Evolutionary conservation across 1,284 basidiomycete genomes (phyloP).

Genomic region (Tausonia pullulans): DNA sequence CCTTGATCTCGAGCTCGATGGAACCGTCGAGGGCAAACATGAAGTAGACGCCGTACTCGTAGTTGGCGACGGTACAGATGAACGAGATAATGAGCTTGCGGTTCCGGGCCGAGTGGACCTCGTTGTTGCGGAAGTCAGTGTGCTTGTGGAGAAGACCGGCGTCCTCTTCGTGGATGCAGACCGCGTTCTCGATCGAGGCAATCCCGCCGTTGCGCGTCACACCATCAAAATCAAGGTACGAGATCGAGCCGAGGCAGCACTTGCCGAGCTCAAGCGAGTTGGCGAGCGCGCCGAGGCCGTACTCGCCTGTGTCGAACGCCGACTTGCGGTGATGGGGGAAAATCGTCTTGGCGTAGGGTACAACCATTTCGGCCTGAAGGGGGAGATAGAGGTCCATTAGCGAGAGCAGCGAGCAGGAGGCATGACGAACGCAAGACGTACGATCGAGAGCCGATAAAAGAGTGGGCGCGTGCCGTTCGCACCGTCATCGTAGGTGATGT

Average conservation of each 20-base stretch:
- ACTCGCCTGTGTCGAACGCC: constrained; percentile 40
- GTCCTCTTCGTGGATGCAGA: constrained; percentile 35
- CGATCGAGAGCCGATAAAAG: constrained; percentile 37
- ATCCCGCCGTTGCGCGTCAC: neutral
- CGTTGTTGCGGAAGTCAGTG: constrained; percentile 34
- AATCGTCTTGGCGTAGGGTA: constrained; percentile 36
- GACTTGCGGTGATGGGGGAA: constrained; percentile 35
- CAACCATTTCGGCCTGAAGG: constrained; percentile 20
- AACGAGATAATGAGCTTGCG: constrained; percentile 38
- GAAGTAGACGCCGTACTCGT: constrained; percentile 21
- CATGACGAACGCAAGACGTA: too few species aligned
- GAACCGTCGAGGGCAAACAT: constrained; percentile 30
- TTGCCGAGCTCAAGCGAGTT: neutral
- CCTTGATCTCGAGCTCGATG: constrained; percentile 38
- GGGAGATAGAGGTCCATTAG: too few species aligned
- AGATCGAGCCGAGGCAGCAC: constrained; percentile 33
- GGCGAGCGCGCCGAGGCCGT: constrained; percentile 30
- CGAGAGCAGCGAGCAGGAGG: too few species aligned
- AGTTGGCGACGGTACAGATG: constrained; percentile 43
- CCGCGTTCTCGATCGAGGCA: constrained; percentile 13
- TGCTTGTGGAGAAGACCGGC: constrained; percentile 34
- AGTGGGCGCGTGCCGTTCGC: constrained; percentile 21
- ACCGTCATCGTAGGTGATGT: constrained; percentile 28
- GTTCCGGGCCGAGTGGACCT: neutral
- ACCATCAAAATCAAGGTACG: constrained; percentile 32